These are phyloP conservation scores for Mortierella sp. DNA, from an alignment of 371 early-diverging fungal genomes.

Conservation along the genomic window DNA sequence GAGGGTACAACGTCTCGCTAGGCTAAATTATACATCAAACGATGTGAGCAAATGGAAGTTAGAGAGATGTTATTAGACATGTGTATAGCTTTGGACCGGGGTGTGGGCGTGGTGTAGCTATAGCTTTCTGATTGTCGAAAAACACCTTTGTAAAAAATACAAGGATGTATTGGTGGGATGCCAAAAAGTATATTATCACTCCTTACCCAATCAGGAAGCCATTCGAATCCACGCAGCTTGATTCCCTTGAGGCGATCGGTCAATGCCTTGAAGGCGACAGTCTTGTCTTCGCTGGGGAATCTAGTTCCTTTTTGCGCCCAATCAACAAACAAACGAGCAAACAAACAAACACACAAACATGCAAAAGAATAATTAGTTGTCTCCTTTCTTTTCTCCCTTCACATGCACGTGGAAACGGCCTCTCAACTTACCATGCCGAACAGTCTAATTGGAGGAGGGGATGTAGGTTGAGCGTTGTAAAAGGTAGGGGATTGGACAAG, in stretches of 20 bases:
- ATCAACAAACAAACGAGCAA: not conserved
- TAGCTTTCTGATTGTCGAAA: no score
- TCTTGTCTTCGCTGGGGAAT: conserved; percentile 31
- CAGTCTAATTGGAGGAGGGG: conserved; percentile 6
- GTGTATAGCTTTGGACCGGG: not conserved
- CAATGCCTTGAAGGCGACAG: conserved; percentile 11
- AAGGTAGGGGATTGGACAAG: not conserved
- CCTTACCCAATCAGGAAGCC: conserved; percentile 47
- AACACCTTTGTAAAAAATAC: no score
- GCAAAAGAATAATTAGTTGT: not conserved
- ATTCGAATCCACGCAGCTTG: conserved; percentile 31
- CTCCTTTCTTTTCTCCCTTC: not conserved
- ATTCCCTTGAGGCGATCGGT: conserved; percentile 20
- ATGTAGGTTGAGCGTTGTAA: not conserved
- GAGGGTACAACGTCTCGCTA: conserved; percentile 21
- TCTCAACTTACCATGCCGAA: conserved; percentile 29
- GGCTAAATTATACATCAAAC: conserved; percentile 4
- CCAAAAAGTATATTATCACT: not conserved
- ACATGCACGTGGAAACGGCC: not conserved
- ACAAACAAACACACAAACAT: no score
- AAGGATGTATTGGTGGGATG: no score
- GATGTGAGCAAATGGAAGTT: not conserved
- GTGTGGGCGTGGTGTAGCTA: no score
- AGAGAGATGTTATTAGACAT: not conserved
- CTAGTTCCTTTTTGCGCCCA: conserved; percentile 33